phyloP scores from a whole-genome alignment of 1,284 basidiomycete genomes.

The Rhodotorula glutinis region DNA sequence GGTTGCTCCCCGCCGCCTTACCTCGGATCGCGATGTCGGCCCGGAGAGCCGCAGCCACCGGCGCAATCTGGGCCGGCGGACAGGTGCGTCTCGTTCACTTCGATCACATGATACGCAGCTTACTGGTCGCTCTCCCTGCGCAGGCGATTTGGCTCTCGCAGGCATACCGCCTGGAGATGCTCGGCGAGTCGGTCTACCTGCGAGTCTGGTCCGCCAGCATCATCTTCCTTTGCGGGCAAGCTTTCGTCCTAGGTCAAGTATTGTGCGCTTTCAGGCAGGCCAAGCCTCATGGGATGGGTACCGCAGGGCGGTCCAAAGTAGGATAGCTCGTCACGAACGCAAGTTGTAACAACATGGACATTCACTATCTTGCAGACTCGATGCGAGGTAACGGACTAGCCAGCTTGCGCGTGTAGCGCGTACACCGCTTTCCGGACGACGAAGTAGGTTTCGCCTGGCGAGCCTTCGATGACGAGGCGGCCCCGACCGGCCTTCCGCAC shows the following conservation, averaged over 20 bases:
- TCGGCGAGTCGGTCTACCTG: slow-evolving; percentile 68
- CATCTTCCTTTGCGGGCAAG: slow-evolving; percentile 58
- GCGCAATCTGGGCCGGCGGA: slow-evolving; percentile 67
- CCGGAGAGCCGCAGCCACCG: slow-evolving; percentile 51
- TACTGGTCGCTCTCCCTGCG: not conserved
- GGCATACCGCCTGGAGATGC: slow-evolving; percentile 84
- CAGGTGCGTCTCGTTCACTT: slow-evolving; percentile 52
- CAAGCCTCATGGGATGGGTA: no score
- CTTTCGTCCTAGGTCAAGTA: not conserved
- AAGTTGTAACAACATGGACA: no score
- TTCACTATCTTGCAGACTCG: no score
- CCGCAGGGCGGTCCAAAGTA: no score
- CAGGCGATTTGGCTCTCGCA: slow-evolving; percentile 77
- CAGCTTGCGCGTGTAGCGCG: slow-evolving; percentile 65
- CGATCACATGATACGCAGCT: not conserved
- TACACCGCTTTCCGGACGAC: slow-evolving; percentile 82
- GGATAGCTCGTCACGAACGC: no score
- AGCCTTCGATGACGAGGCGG: slow-evolving; percentile 80
- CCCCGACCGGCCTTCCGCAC: slow-evolving; percentile 82
- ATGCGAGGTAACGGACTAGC: no score
- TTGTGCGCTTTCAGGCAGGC: not conserved
- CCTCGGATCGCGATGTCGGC: slow-evolving; percentile 56
- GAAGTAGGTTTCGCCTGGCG: slow-evolving; percentile 82
- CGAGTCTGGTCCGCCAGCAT: slow-evolving; percentile 74
- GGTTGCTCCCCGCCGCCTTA: slow-evolving; percentile 79